Percentiles rank a stretch among this genome's conserved stretches.
Conservation (phyloP, 192 early-diverging fungal genomes). For the Chytriomyces hyalinus region DNA sequence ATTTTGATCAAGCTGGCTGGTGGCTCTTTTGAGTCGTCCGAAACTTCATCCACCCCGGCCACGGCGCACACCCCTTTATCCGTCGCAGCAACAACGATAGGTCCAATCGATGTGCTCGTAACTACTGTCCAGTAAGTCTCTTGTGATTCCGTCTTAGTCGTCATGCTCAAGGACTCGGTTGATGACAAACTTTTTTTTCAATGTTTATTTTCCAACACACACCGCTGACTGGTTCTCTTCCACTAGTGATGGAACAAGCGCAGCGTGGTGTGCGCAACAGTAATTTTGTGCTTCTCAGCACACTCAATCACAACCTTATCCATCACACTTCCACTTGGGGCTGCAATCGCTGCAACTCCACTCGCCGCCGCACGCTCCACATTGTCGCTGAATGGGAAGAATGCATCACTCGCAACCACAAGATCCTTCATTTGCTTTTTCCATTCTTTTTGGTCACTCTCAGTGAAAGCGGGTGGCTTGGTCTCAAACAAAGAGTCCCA, state of each 20-base stretch:
- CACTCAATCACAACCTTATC: conserved; percentile 82
- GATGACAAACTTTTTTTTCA: background rate
- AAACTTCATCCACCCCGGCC: too few species aligned
- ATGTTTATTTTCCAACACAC: too few species aligned
- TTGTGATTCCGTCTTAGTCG: too few species aligned
- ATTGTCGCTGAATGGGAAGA: conserved; percentile 99
- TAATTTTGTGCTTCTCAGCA: conserved; percentile 83
- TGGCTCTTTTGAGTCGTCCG: too few species aligned
- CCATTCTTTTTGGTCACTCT: conserved; percentile 78
- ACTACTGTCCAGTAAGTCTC: background rate
- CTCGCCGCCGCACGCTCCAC: conserved; percentile 81
- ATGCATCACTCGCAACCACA: conserved; percentile 93
- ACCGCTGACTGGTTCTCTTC: background rate
- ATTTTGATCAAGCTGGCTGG: too few species aligned
- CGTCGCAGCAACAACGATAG: background rate
- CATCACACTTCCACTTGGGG: conserved; percentile 89
- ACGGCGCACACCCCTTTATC: too few species aligned
- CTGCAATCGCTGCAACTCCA: conserved; percentile 89
- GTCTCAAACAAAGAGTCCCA: conserved; percentile 84
- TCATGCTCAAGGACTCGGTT: too few species aligned
- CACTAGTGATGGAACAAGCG: conserved; percentile 95
- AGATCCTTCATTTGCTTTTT: conserved; percentile 73
- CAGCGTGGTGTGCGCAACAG: conserved; percentile 82
- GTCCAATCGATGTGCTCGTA: background rate
- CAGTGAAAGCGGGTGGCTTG: conserved; percentile 70